A percentile compares a stretch with the other conserved stretches of the same genome.
These are phyloP conservation scores for Clarireedia homoeocarpa DNA, from an alignment of 2,329 filamentous ascomycete genomes.

Conservation along the genomic window DNA sequence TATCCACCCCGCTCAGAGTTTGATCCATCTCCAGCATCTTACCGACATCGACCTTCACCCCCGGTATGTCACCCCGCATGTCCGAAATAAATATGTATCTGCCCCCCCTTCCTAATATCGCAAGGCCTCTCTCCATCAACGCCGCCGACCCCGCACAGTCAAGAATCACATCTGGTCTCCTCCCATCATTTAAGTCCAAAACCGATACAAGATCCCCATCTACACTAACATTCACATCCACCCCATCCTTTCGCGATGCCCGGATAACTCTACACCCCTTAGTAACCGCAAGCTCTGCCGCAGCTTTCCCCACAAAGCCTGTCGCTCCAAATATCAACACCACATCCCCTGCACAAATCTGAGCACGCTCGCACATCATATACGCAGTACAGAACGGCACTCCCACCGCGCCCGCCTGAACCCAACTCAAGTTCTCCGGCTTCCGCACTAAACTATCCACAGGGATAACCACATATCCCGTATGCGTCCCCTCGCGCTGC, in stretches of 20 bases:
- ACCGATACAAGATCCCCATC: neutral
- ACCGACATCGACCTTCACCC: neutral
- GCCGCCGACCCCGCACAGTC: neutral
- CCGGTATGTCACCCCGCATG: neutral
- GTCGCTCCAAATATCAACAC: neutral
- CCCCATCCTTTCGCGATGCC: neutral
- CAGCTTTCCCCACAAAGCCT: neutral
- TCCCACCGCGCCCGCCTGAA: neutral
- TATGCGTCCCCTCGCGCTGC: neutral
- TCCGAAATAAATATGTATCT: neutral
- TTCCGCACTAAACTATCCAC: neutral
- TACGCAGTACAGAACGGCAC: neutral
- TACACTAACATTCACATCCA: neutral
- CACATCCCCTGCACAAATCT: neutral
- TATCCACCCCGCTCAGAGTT: neutral
- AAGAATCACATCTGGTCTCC: neutral
- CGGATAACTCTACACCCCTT: neutral
- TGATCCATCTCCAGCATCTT: slow-evolving; percentile 1
- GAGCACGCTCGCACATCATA: neutral
- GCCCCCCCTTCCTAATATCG: neutral
- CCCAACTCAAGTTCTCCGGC: neutral
- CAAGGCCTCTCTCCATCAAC: neutral
- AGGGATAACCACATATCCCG: neutral
- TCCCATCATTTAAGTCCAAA: neutral
- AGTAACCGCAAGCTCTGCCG: neutral